phyloP scores from a whole-genome alignment of 2,329 filamentous ascomycete species.

The Acephala macrosclerotiorum region DNA sequence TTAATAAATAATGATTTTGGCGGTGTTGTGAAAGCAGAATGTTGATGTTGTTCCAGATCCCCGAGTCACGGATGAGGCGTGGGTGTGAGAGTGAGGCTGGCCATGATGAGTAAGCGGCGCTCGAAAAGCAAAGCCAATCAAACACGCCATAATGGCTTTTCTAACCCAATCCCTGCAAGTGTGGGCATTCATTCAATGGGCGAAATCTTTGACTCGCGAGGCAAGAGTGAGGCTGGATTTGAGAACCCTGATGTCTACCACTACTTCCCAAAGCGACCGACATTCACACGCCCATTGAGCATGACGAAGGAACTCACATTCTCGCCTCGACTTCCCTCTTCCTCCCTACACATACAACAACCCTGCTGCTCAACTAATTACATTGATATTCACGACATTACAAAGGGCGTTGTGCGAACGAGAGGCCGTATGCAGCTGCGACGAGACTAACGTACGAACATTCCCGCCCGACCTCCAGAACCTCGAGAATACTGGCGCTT shows the following conservation, averaged over 20 bases:
- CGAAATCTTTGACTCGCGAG: conserved; percentile 10
- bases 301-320: conserved; percentile 7
- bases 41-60: background rate
- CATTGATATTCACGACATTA: background rate
- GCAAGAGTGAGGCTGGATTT: background rate
- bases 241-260: conserved; percentile 26
- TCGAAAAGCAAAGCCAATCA: background rate
- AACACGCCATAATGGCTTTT: background rate
- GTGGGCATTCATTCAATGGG: background rate
- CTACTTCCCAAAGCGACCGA: conserved; percentile 16
- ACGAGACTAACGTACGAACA: conserved; percentile 2
- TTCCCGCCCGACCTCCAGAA: background rate
- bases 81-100: background rate
- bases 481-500: conserved; percentile 9
- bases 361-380: background rate
- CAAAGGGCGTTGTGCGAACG: background rate
- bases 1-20: background rate
- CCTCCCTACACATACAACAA: conserved; percentile 1
- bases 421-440: background rate
- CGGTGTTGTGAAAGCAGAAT: background rate
- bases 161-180: background rate
- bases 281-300: conserved; percentile 4
- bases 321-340: conserved; percentile 9
- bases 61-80: background rate
- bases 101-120: background rate